A percentile compares a stretch with the other conserved stretches of the same genome.
phyloP scores from a whole-genome alignment of 805 yeast species.

The Starmerella vitae region DNA sequence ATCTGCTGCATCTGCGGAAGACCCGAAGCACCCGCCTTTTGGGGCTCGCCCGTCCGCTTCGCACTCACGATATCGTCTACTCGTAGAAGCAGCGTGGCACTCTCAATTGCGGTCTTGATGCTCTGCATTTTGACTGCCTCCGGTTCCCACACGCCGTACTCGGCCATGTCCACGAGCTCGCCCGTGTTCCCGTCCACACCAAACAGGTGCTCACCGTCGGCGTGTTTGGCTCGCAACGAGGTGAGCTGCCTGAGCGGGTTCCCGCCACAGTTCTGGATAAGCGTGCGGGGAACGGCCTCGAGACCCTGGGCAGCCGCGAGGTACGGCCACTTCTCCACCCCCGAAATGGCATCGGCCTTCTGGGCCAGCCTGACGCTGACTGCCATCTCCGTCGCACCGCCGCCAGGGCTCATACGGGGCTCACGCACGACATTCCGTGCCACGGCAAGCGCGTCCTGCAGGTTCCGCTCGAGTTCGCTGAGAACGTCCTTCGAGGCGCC shows the following conservation, averaged over 20 bases:
- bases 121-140: conserved; percentile 95
- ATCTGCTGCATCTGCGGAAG: too few species aligned
- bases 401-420: conserved; percentile 94
- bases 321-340: conserved; percentile 96
- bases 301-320: conserved; percentile 98
- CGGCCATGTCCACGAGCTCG: conserved; percentile 87
- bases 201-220: conserved; percentile 68
- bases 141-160: conserved; percentile 98
- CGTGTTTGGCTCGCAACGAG: conserved; percentile 90
- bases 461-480: conserved; percentile 89
- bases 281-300: conserved; percentile 95
- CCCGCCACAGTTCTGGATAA: conserved; percentile 96
- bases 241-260: conserved; percentile 83
- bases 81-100: conserved; percentile 85
- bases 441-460: conserved; percentile 98
- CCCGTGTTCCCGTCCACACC: conserved; percentile 96
- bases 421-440: conserved; percentile 89
- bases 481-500: conserved; percentile 96
- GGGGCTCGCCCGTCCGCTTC: conserved; percentile 52
- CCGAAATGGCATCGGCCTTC: conserved; percentile 82
- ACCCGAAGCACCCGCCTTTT: too few species aligned
- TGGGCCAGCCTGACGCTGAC: conserved; percentile 78
- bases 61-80: conserved; percentile 98
- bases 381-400: conserved; percentile 99
- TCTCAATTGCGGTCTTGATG: conserved; percentile 93